Evolutionary conservation across 371 early-diverging fungal species (phyloP).

Genomic region (Rhizomucor miehei): DNA sequence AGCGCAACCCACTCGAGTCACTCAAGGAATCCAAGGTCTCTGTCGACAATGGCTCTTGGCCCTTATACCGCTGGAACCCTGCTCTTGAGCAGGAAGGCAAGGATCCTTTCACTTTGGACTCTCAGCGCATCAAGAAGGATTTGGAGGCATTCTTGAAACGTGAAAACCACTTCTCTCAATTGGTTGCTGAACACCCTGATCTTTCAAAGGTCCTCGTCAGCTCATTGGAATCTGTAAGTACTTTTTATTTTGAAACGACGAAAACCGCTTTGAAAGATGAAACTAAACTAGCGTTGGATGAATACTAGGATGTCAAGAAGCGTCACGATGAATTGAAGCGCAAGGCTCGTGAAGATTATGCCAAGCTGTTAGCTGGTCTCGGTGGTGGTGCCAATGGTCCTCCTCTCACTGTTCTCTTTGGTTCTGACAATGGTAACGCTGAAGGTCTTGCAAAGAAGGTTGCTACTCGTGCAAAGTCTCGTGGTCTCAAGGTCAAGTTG

Average conservation of each 20-base stretch:
- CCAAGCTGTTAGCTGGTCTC: conserved; percentile 62
- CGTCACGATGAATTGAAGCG: conserved; percentile 50
- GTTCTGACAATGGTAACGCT: conserved; percentile 91
- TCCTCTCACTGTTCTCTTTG: conserved; percentile 81
- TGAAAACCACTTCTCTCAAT: conserved; percentile 77
- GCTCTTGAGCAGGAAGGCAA: conserved; percentile 52
- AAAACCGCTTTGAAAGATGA: too few species aligned
- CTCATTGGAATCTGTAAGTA: conserved; percentile 47
- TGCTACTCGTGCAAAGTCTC: conserved; percentile 73
- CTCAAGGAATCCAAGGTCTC: conserved; percentile 88
- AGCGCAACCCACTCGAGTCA: conserved; percentile 59
- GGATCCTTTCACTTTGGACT: conserved; percentile 78
- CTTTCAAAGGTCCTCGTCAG: conserved; percentile 51
- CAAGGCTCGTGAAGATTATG: conserved; percentile 65
- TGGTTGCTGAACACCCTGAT: conserved; percentile 64
- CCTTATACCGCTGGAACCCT: conserved; percentile 94
- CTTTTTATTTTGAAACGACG: too few species aligned
- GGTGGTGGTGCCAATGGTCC: conserved; percentile 67
- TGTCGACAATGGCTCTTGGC: conserved; percentile 90
- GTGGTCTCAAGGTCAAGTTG: conserved; percentile 72
- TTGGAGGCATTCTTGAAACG: conserved; percentile 79
- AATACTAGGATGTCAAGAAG: conserved; percentile 52
- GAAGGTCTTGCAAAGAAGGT: conserved; percentile 83
- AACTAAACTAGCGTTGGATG: too few species aligned
- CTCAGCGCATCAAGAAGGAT: conserved; percentile 80